phyloP scores from a whole-genome alignment of 768 basidiomycete species.

The Amanita rimosa region DNA sequence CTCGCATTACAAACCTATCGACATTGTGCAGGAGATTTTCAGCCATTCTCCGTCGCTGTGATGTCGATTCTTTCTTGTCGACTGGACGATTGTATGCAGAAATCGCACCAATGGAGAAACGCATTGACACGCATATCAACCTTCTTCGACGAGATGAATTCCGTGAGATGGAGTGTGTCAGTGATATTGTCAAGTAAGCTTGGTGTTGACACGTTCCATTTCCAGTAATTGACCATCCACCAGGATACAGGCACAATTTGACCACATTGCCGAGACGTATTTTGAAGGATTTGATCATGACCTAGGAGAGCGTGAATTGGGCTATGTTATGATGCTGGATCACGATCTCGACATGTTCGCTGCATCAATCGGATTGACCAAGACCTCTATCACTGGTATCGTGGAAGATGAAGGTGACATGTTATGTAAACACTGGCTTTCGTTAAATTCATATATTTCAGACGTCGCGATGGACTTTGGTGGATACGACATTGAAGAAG shows the following conservation, averaged over 20 bases:
- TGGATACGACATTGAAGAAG: slow-evolving; percentile 61
- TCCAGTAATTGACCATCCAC: neutral
- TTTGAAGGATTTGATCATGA: slow-evolving; percentile 80
- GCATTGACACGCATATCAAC: slow-evolving; percentile 87
- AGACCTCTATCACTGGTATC: slow-evolving; percentile 70
- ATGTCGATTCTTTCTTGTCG: slow-evolving; percentile 77
- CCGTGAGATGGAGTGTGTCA: slow-evolving; percentile 86
- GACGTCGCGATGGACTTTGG: slow-evolving; percentile 69
- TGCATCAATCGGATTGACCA: slow-evolving; percentile 82
- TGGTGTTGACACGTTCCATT: neutral
- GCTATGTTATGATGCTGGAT: slow-evolving; percentile 73
- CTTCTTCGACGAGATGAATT: slow-evolving; percentile 82
- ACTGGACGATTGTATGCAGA: slow-evolving; percentile 79
- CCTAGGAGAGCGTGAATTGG: slow-evolving; percentile 81
- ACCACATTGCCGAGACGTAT: slow-evolving; percentile 83
- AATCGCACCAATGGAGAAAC: slow-evolving; percentile 79
- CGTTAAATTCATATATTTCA: slow-evolving; percentile 15
- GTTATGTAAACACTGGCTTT: neutral
- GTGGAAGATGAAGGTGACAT: slow-evolving; percentile 65
- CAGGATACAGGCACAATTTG: slow-evolving; percentile 89
- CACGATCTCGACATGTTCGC: slow-evolving; percentile 90
- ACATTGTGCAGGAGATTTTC: slow-evolving; percentile 86
- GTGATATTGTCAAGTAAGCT: slow-evolving; percentile 76
- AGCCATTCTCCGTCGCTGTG: slow-evolving; percentile 68
- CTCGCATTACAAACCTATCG: slow-evolving; percentile 69